Conservation (phyloP, 2,329 filamentous ascomycete genomes). For the Orbilia oligospora region DNA sequence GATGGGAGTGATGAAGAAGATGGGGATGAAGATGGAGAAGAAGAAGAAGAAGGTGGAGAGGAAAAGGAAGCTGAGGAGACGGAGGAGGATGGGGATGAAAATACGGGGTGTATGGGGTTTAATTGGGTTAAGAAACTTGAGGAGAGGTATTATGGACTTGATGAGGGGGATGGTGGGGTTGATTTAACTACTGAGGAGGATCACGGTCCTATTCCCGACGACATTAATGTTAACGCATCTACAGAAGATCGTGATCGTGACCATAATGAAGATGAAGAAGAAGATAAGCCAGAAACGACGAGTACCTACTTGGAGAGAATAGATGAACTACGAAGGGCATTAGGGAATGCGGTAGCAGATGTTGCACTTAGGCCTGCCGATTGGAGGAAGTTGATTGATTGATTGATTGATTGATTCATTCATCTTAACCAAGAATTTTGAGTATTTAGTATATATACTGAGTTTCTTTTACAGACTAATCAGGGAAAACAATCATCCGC, state of each 20-base stretch:
- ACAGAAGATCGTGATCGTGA: too few relatives aligned
- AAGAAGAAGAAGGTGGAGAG: background rate
- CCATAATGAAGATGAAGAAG: too few relatives aligned
- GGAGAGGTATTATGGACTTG: constrained; percentile 12
- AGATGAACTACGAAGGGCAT: constrained; percentile 23
- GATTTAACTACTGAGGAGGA: too few relatives aligned
- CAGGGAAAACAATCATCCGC: too few relatives aligned
- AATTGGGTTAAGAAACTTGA: constrained; percentile 14
- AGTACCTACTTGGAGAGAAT: constrained; percentile 18
- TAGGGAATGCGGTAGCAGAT: constrained; percentile 9
- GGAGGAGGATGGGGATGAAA: too few relatives aligned
- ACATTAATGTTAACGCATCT: too few relatives aligned
- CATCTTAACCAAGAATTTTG: too few relatives aligned
- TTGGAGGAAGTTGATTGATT: constrained; percentile 16
- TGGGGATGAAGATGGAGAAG: background rate
- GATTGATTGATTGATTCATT: too few relatives aligned
- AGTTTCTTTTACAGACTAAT: too few relatives aligned
- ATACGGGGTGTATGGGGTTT: background rate
- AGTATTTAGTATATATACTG: too few relatives aligned
- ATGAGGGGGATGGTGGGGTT: background rate
- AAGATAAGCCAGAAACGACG: background rate
- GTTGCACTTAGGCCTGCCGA: constrained; percentile 18
- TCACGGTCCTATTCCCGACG: too few relatives aligned
- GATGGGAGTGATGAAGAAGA: too few relatives aligned
- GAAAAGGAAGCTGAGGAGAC: background rate